These are phyloP conservation scores for Aspergillus fischeri DNA, from an alignment of 2,329 filamentous ascomycete species.

Conservation along the genomic window DNA sequence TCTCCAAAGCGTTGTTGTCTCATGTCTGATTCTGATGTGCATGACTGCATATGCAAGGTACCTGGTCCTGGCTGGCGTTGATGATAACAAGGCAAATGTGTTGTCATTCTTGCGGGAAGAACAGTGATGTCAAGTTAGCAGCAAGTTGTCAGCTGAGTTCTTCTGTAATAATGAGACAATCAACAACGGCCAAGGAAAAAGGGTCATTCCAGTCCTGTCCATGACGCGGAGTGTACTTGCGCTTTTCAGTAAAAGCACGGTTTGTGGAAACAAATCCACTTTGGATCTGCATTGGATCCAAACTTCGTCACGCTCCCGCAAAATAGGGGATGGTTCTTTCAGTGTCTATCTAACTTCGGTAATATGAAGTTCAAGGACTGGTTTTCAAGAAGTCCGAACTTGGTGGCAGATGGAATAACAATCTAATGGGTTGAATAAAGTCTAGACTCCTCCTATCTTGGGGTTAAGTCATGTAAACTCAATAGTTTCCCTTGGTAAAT, in stretches of 20 bases:
- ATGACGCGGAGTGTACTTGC: not conserved
- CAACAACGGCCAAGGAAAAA: not conserved
- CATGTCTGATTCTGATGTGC: slow-evolving; percentile 14
- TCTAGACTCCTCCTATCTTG: too few relatives aligned
- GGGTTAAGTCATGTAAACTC: too few relatives aligned
- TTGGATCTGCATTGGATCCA: not conserved
- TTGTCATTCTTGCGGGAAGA: not conserved
- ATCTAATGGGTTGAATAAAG: too few relatives aligned
- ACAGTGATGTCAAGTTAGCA: not conserved
- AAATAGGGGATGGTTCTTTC: not conserved
- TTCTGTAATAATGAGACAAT: not conserved
- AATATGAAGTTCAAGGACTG: not conserved
- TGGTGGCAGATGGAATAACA: not conserved
- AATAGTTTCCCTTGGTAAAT: not conserved
- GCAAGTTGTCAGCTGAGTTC: not conserved
- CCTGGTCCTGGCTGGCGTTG: not conserved
- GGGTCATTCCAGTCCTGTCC: too few relatives aligned
- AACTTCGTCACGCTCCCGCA: not conserved
- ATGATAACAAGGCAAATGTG: not conserved
- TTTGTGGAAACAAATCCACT: not conserved
- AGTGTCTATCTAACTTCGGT: not conserved
- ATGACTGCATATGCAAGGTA: not conserved
- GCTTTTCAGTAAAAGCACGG: not conserved
- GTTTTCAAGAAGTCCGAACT: not conserved
- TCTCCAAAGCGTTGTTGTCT: slow-evolving; percentile 7